phyloP scores from a whole-genome alignment of 2,329 filamentous ascomycete species.

The Colletotrichum coccodes region DNA sequence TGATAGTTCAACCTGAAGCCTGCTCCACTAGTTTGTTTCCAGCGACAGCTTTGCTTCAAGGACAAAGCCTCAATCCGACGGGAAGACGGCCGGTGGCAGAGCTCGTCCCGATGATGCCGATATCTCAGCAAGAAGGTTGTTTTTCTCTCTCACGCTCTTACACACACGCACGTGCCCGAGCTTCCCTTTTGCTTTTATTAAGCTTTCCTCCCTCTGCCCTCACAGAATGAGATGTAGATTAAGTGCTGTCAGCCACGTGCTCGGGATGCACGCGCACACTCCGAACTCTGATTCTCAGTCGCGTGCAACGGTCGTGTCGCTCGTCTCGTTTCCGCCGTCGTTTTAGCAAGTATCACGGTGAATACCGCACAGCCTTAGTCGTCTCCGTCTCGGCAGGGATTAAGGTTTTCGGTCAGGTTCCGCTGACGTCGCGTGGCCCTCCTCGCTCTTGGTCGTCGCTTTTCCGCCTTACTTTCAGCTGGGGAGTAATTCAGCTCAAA shows the following conservation, averaged over 20 bases:
- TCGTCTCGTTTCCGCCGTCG: not conserved
- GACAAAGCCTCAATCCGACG: constrained; percentile 7
- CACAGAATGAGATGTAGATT: not conserved
- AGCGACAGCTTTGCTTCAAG: constrained; percentile 22
- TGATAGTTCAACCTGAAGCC: not conserved
- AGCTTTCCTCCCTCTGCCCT: not conserved
- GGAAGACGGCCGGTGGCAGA: constrained; percentile 8
- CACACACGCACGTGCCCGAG: not conserved
- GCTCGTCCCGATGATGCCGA: constrained; percentile 29
- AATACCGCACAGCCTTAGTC: not conserved
- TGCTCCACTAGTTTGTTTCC: constrained; percentile 16
- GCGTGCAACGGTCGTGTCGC: not conserved
- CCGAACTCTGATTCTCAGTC: not conserved
- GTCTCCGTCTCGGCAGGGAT: not conserved
- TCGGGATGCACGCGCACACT: not conserved
- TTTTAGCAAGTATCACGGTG: not conserved
- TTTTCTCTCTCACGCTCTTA: too few relatives aligned
- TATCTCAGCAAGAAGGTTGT: constrained; percentile 6
- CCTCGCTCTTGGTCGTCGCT: not conserved
- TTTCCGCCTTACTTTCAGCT: not conserved
- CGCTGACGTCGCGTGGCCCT: not conserved
- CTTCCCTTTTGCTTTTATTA: not conserved
- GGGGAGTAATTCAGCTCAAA: not conserved
- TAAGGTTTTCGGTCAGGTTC: not conserved
- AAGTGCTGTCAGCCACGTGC: constrained; percentile 19